These are phyloP conservation scores for Talaromyces sp. DNA, from an alignment of 2,329 filamentous ascomycete species.

Conservation along the genomic window DNA sequence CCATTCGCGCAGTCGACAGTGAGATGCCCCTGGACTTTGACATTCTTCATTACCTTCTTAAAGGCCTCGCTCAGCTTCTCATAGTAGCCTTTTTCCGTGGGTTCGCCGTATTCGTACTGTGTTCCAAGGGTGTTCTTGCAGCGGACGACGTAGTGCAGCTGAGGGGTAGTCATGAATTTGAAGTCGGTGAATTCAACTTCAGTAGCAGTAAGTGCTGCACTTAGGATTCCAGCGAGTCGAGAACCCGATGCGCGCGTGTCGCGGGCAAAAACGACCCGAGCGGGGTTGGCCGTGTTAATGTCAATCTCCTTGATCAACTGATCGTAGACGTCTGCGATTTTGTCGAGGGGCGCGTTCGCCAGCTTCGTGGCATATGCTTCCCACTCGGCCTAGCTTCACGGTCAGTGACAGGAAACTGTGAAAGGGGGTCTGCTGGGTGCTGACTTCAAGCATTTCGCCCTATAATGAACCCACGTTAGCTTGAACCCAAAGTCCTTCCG, in stretches of 20 bases:
- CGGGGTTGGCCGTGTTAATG: conserved; percentile 64
- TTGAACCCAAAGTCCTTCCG: conserved; percentile 7
- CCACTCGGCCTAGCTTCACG: conserved; percentile 61
- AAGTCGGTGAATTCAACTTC: conserved; percentile 72
- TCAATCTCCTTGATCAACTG: conserved; percentile 68
- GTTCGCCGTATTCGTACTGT: conserved; percentile 77
- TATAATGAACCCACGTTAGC: conserved; percentile 23
- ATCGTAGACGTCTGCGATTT: conserved; percentile 71
- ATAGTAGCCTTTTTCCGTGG: conserved; percentile 90
- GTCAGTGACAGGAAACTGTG: conserved; percentile 17
- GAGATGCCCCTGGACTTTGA: conserved; percentile 66
- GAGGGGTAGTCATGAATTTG: conserved; percentile 92
- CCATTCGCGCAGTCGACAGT: conserved; percentile 95
- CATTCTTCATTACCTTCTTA: conserved; percentile 71
- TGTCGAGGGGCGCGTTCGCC: conserved; percentile 74
- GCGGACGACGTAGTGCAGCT: conserved; percentile 92
- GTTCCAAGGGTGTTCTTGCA: conserved; percentile 91
- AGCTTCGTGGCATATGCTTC: conserved; percentile 81
- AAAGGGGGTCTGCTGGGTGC: conserved; percentile 14
- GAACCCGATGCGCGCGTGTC: conserved; percentile 92
- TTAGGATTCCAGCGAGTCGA: conserved; percentile 70
- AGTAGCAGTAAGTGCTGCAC: conserved; percentile 71
- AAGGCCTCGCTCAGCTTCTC: conserved; percentile 84
- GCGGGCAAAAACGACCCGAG: conserved; percentile 80
- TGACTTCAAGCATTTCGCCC: conserved; percentile 92